Evolutionary conservation across 441 rosid species (phyloP), one percentile per base, ranked within the genome.

Genomic region (Pelargonium cotyledonis): DNA sequence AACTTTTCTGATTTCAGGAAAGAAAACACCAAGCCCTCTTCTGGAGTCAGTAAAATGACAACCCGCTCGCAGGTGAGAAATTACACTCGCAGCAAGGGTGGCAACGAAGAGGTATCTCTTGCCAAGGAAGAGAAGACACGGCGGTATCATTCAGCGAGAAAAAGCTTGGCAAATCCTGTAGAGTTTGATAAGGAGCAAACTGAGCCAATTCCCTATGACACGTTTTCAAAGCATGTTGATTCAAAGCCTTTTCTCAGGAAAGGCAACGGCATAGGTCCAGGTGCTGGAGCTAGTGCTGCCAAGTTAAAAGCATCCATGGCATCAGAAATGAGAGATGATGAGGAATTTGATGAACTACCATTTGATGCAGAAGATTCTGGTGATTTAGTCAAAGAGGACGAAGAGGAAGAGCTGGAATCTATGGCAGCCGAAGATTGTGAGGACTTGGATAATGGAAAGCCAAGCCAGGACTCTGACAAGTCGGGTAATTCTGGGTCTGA

Each of bases 1-100:
- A 89, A 84, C 78, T 95, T 88, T 76, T 85, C 89, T 41, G 96
- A 92, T 76, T 77, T 90, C 64, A 90, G 87, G 79, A 95, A 95
- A 81, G 99, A 95, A 80, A 90, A 88, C 73, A 83, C 96, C 68
- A 92, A 86, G 68, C 89, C 95, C 65, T 80, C 76, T 77, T 81
- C 85, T 35, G 89, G 89, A 62, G 76, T 75, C 71, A 77, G 88
- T 71, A 95, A 87, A 83, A 76, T 67, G 49, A 74, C 85, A 64
- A 77, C 75, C 61, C 93, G 88, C 62, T 74, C 86, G 29, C 98
- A 86, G 74, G 75, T 60, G 69, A 89, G 96, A 82, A 82, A 69
- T 72, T 85, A 78, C 80, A 65, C 76, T 69, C 88, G 86, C 75
- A 83, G 84, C 81, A 95, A 86, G 86, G 85, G 83, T 74, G 73